These are phyloP conservation scores for Lichtheimia ramosa DNA, from an alignment of 371 early-diverging fungal species.

Conservation along the genomic window DNA sequence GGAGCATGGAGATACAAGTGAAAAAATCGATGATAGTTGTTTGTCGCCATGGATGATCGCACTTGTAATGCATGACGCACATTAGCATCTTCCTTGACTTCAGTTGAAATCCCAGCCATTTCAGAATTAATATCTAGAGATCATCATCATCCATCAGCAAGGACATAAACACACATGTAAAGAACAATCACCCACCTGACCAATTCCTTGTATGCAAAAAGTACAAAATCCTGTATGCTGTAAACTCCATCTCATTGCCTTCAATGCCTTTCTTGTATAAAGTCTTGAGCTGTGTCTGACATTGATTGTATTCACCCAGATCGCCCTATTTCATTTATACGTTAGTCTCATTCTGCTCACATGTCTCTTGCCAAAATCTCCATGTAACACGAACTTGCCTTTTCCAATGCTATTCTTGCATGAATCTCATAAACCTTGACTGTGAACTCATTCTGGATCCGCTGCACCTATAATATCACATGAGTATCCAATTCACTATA, in stretches of 20 bases:
- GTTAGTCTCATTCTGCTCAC: neutral
- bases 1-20: conserved; percentile 74
- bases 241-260: conserved; percentile 82
- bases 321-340: conserved; percentile 64
- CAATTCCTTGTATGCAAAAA: conserved; percentile 82
- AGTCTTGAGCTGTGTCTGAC: conserved; percentile 90
- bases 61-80: conserved; percentile 86
- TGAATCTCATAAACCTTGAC: conserved; percentile 93
- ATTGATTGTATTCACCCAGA: conserved; percentile 96
- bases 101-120: conserved; percentile 62
- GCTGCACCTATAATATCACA: conserved; percentile 68
- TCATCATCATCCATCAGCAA: neutral
- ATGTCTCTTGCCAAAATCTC: too few species aligned
- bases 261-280: conserved; percentile 73
- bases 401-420: conserved; percentile 94
- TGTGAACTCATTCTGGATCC: conserved; percentile 89
- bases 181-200: conserved; percentile 54
- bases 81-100: conserved; percentile 57
- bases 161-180: neutral
- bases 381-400: conserved; percentile 40
- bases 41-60: conserved; percentile 71
- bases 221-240: conserved; percentile 91
- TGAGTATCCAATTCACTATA: neutral
- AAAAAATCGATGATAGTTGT: conserved; percentile 86
- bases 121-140: conserved; percentile 72